Conservation (phyloP, 305 asterid species). For the Coffea humblotiana region DNA sequence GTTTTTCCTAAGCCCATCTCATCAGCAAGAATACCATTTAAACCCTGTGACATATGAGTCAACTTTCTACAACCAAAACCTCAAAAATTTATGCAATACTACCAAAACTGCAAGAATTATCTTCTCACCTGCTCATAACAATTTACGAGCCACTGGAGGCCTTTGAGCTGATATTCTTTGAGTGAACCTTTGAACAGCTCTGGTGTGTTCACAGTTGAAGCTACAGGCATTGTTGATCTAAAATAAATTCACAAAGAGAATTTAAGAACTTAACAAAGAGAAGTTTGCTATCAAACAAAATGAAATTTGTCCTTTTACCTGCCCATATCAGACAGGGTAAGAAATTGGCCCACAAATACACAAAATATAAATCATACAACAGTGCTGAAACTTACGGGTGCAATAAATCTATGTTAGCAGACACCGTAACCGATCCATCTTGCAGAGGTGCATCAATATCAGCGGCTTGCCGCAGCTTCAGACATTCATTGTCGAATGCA, state of each 20-base stretch:
- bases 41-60: conserved; percentile 50
- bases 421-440: conserved; percentile 65
- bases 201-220: conserved; percentile 91
- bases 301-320: background rate
- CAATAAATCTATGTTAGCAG: conserved; percentile 84
- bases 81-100: conserved; percentile 16
- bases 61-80: conserved; percentile 18
- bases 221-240: conserved; percentile 98
- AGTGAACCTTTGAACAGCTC: conserved; percentile 89
- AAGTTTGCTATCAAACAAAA: conserved; percentile 2
- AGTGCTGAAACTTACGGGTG: conserved; percentile 74
- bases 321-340: background rate
- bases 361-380: background rate
- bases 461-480: conserved; percentile 64
- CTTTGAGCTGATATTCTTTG: conserved; percentile 92
- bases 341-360: background rate
- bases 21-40: conserved; percentile 99
- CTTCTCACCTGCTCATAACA: conserved; percentile 91
- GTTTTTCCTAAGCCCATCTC: conserved; percentile 99
- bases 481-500: conserved; percentile 85
- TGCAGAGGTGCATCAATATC: conserved; percentile 62
- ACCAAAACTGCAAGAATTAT: conserved; percentile 17
- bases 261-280: conserved; percentile 13
- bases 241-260: conserved; percentile 24
- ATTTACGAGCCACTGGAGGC: conserved; percentile 99